phyloP scores from a whole-genome alignment of 2,329 filamentous ascomycete species.

The Aspergillus fructus region DNA sequence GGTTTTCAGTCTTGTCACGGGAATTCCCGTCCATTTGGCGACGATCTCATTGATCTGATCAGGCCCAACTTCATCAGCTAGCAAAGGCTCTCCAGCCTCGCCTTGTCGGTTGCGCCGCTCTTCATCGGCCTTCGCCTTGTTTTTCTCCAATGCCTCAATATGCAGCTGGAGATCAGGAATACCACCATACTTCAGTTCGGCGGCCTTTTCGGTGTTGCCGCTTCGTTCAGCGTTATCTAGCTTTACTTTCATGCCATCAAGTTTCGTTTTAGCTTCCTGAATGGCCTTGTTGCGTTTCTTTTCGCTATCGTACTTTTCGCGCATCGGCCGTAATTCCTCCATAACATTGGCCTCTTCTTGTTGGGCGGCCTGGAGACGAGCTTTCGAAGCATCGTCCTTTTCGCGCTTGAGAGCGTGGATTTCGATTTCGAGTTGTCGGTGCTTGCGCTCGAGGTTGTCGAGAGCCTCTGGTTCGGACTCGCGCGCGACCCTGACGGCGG shows the following conservation, averaged over 20 bases:
- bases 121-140: slow-evolving; percentile 76
- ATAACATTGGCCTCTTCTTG: slow-evolving; percentile 92
- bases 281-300: slow-evolving; percentile 88
- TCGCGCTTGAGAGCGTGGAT: slow-evolving; percentile 93
- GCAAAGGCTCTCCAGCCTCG: slow-evolving; percentile 65
- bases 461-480: slow-evolving; percentile 96
- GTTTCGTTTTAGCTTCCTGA: slow-evolving; percentile 90
- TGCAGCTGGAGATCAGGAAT: slow-evolving; percentile 85
- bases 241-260: slow-evolving; percentile 88
- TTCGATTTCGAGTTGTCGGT: slow-evolving; percentile 92
- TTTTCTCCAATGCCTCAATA: slow-evolving; percentile 77
- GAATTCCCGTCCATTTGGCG: slow-evolving; percentile 95
- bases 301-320: slow-evolving; percentile 93
- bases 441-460: slow-evolving; percentile 86
- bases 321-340: slow-evolving; percentile 86
- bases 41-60: slow-evolving; percentile 99
- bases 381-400: slow-evolving; percentile 87
- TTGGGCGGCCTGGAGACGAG: slow-evolving; percentile 76
- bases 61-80: slow-evolving; percentile 90
- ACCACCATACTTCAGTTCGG: slow-evolving; percentile 94
- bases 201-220: slow-evolving; percentile 80
- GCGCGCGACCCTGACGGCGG: slow-evolving; percentile 90
- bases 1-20: slow-evolving; percentile 88
- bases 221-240: slow-evolving; percentile 88
- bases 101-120: slow-evolving; percentile 58